Conservation (phyloP, 148 eudicot genomes). For the Beta vulgaris region DNA sequence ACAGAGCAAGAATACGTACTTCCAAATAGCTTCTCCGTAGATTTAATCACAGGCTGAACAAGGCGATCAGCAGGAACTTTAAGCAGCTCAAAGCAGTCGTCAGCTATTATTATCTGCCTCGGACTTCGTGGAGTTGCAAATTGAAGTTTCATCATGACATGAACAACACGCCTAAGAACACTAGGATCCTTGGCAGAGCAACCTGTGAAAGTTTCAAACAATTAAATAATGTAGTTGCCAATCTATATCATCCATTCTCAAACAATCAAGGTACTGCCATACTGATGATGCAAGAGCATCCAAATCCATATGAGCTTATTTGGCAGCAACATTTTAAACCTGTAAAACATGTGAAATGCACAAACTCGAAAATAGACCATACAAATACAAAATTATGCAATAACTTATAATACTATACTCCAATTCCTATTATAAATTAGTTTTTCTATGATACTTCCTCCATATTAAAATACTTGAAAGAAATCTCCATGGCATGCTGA, state of each 20-base stretch:
- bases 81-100: slow-evolving; percentile 78
- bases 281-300: not conserved
- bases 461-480: no score
- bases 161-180: slow-evolving; percentile 69
- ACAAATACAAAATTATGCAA: no score
- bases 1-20: slow-evolving; percentile 45
- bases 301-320: no score
- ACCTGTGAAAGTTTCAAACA: slow-evolving; percentile 38
- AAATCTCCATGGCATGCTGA: no score
- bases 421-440: no score
- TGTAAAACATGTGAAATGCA: not conserved
- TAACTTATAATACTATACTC: no score
- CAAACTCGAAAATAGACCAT: not conserved
- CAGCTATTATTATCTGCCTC: slow-evolving; percentile 65
- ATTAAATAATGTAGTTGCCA: not conserved
- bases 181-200: slow-evolving; percentile 86
- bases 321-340: not conserved
- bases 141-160: slow-evolving; percentile 77
- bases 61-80: slow-evolving; percentile 51
- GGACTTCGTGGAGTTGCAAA: slow-evolving; percentile 70
- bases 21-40: slow-evolving; percentile 78
- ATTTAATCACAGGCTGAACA: slow-evolving; percentile 52
- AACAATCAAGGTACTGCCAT: not conserved
- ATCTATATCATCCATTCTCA: not conserved
- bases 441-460: no score